These are phyloP conservation scores for Aspergillus calidoustus DNA, from an alignment of 2,329 filamentous ascomycete genomes.

Conservation along the genomic window DNA sequence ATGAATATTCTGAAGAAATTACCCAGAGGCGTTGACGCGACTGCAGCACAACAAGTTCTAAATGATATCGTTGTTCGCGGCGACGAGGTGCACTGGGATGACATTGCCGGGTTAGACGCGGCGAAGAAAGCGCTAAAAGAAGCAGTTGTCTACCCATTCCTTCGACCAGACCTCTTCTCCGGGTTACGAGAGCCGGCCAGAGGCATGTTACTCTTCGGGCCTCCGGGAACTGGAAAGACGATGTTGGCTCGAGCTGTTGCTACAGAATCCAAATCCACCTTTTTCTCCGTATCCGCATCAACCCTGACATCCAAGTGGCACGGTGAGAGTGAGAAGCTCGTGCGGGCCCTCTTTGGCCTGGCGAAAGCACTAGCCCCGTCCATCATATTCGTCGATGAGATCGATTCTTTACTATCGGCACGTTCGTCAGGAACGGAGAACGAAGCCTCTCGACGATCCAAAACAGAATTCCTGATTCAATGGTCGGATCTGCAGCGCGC, in stretches of 20 bases:
- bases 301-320: slow-evolving; percentile 95
- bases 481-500: slow-evolving; percentile 95
- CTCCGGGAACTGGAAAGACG: slow-evolving; percentile 97
- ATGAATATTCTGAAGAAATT: slow-evolving; percentile 73
- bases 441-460: slow-evolving; percentile 90
- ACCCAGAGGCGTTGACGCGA: slow-evolving; percentile 79
- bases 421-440: slow-evolving; percentile 80
- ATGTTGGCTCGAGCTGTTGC: slow-evolving; percentile 96
- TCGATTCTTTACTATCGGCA: slow-evolving; percentile 88
- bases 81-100: slow-evolving; percentile 92
- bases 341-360: slow-evolving; percentile 87
- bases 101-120: slow-evolving; percentile 86
- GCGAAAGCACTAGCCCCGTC: slow-evolving; percentile 87
- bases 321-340: slow-evolving; percentile 94
- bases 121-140: slow-evolving; percentile 93
- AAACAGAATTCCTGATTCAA: slow-evolving; percentile 96
- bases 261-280: slow-evolving; percentile 91
- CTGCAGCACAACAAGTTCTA: slow-evolving; percentile 85
- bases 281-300: slow-evolving; percentile 95
- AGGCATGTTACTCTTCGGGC: slow-evolving; percentile 95
- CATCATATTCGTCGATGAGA: slow-evolving; percentile 98
- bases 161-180: slow-evolving; percentile 94
- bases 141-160: slow-evolving; percentile 94
- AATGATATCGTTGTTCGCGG: slow-evolving; percentile 95
- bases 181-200: slow-evolving; percentile 90